A percentile compares a stretch with the other conserved stretches of the same genome.
phyloP scores from a whole-genome alignment of 805 yeast genomes.

The Schizosaccharomyces cryophilus region DNA sequence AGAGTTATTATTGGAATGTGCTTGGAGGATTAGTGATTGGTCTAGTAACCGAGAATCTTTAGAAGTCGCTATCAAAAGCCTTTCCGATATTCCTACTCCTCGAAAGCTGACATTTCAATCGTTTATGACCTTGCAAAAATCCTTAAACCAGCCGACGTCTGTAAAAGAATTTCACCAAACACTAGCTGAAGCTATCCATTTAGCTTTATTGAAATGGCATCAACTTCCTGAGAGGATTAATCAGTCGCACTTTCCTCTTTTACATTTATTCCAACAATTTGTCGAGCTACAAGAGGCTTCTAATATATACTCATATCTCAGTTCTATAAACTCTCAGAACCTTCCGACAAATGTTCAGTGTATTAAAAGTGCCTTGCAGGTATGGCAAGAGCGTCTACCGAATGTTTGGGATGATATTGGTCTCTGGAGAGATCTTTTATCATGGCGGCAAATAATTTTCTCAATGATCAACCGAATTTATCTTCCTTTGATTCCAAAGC shows the following conservation, averaged over 20 bases:
- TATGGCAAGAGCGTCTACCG: constrained; percentile 94
- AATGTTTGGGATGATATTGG: constrained; percentile 94
- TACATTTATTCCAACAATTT: constrained; percentile 90
- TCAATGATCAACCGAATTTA: constrained; percentile 85
- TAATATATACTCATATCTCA: constrained; percentile 69
- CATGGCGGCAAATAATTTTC: constrained; percentile 97
- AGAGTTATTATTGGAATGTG: constrained; percentile 80
- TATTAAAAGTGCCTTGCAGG: constrained; percentile 76
- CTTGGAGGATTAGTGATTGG: constrained; percentile 99
- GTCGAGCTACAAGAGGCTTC: constrained; percentile 95
- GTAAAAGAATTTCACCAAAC: constrained; percentile 61
- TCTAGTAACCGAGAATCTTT: constrained; percentile 79
- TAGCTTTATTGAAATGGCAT: constrained; percentile 80
- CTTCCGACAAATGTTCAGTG: constrained; percentile 84
- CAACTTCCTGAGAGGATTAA: constrained; percentile 52
- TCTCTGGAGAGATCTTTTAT: constrained; percentile 89
- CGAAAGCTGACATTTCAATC: constrained; percentile 90
- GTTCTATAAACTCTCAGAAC: constrained; percentile 76
- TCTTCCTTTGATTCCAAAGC: constrained; percentile 62
- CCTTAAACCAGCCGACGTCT: constrained; percentile 71
- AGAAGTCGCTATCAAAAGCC: constrained; percentile 81
- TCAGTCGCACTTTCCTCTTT: constrained; percentile 64
- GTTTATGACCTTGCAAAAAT: constrained; percentile 75
- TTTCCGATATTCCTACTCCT: constrained; percentile 97
- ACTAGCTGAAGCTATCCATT: constrained; percentile 90